phyloP scores from a whole-genome alignment of 352 stramenopile species.

The Globisporangium recalcitrans region DNA sequence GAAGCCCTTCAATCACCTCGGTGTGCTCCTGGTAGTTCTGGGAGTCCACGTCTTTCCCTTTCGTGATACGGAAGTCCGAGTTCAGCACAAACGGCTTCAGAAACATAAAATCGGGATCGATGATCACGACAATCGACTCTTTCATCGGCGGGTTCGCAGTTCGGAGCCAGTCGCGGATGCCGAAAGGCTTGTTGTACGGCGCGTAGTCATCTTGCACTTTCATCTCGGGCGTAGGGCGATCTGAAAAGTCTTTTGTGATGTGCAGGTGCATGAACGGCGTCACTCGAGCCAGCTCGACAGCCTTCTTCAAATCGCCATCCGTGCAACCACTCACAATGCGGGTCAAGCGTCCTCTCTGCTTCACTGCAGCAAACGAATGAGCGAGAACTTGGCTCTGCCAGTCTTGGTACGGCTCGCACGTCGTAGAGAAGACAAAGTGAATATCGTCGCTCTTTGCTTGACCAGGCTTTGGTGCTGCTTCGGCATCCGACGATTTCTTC shows the following conservation, averaged over 20 bases:
- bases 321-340: conserved; percentile 66
- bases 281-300: conserved; percentile 27
- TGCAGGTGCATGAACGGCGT: conserved; percentile 50
- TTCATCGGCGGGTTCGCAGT: conserved; percentile 56
- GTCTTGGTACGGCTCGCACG: conserved; percentile 53
- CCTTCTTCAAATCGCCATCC: conserved; percentile 30
- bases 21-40: conserved; percentile 48
- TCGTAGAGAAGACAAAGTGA: conserved; percentile 75
- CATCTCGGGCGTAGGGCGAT: conserved; percentile 19
- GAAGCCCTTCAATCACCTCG: conserved; percentile 68
- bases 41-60: conserved; percentile 44
- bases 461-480: conserved; percentile 17
- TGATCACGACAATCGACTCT: conserved; percentile 50
- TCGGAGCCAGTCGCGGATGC: conserved; percentile 64
- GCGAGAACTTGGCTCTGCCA: conserved; percentile 74
- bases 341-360: conserved; percentile 57
- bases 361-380: conserved; percentile 52
- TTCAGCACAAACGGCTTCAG: conserved; percentile 59
- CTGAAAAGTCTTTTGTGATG: conserved; percentile 48
- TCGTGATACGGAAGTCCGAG: conserved; percentile 47
- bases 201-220: conserved; percentile 36
- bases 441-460: conserved; percentile 50
- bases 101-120: conserved; percentile 77
- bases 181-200: conserved; percentile 70
- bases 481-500: conserved; percentile 5